Conservation (phyloP, 352 stramenopile species). For the Phytophthora citricola region DNA sequence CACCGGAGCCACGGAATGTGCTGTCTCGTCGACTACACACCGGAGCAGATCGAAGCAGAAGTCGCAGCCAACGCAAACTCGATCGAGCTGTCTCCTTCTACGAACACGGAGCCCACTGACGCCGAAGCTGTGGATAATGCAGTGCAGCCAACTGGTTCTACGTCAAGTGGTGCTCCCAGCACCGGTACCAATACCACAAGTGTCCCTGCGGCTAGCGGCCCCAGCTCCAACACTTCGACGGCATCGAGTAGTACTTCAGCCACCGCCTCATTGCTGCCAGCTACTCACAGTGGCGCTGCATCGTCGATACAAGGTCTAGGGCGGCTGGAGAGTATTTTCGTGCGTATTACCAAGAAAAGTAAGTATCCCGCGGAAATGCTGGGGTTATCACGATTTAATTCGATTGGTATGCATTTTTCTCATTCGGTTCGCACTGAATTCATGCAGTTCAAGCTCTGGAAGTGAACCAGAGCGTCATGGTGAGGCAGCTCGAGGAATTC, state of each 20-base stretch:
- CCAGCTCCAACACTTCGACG: conserved; percentile 21
- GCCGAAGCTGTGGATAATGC: conserved; percentile 12
- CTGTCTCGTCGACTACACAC: conserved; percentile 41
- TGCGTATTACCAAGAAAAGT: conserved; percentile 89
- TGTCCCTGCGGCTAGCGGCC: conserved; percentile 5
- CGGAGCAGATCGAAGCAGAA: conserved; percentile 37
- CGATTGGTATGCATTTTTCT: not conserved
- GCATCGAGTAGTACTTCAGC: conserved; percentile 17
- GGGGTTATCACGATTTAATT: not conserved
- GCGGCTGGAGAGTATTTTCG: conserved; percentile 84
- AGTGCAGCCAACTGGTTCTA: conserved; percentile 3
- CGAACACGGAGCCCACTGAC: conserved; percentile 9
- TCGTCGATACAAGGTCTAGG: conserved; percentile 59
- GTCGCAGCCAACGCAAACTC: conserved; percentile 18
- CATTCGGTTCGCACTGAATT: conserved; percentile 1
- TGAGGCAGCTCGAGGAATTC: conserved; percentile 64
- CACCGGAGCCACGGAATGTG: conserved; percentile 46
- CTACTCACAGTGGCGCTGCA: conserved; percentile 13
- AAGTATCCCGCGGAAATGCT: conserved; percentile 1
- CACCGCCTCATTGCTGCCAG: conserved; percentile 16
- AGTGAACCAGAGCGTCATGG: conserved; percentile 67
- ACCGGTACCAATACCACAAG: conserved; percentile 21
- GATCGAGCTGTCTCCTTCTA: conserved; percentile 11
- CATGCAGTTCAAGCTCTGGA: conserved; percentile 73
- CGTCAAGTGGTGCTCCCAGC: conserved; percentile 8